Conservation (phyloP, 305 asterid species). For the Fraxinus sp. region DNA sequence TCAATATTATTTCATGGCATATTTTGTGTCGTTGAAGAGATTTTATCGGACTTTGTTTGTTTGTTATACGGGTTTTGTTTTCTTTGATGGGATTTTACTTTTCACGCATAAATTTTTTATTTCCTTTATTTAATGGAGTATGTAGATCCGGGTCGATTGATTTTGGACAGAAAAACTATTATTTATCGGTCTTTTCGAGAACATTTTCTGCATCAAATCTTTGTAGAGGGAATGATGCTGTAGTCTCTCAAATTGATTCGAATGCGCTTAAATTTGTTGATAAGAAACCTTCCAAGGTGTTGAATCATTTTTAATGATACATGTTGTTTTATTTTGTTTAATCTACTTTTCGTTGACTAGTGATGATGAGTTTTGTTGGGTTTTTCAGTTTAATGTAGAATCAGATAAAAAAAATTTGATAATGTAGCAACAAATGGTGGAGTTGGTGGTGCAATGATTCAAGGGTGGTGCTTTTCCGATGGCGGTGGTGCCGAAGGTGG, state of each 20-base stretch:
- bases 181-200: constrained; percentile 51
- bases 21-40: constrained; percentile 33
- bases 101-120: background rate
- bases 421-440: constrained; percentile 47
- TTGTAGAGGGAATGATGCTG: constrained; percentile 63
- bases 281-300: constrained; percentile 39
- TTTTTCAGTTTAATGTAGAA: constrained; percentile 26
- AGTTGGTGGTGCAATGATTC: no score
- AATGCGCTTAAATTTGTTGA: constrained; percentile 54
- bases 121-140: background rate
- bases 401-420: constrained; percentile 26
- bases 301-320: background rate
- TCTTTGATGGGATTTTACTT: background rate
- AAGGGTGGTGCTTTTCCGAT: no score
- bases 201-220: constrained; percentile 66
- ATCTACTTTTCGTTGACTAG: background rate
- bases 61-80: background rate
- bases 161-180: constrained; percentile 45
- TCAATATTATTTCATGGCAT: constrained; percentile 21
- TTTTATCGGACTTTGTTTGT: constrained; percentile 38
- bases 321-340: background rate
- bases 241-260: constrained; percentile 55
- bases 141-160: constrained; percentile 57
- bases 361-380: background rate
- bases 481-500: no score